phyloP scores from a whole-genome alignment of 176 grass and related monocot species.

The Eragrostis nindensis region DNA sequence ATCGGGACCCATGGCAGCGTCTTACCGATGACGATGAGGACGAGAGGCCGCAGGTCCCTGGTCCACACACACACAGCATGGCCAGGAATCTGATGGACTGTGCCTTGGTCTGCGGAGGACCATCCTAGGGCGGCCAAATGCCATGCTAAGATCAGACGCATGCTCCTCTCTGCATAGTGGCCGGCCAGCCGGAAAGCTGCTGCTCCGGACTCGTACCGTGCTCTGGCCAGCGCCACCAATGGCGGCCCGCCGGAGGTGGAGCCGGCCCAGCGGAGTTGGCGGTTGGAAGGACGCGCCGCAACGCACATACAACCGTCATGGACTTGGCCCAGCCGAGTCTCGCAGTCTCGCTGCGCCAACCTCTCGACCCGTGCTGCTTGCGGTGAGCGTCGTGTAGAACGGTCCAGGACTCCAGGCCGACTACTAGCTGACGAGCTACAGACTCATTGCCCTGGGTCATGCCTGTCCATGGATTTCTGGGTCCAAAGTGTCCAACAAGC shows the following conservation, averaged over 20 bases:
- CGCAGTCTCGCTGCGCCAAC: too few relatives aligned
- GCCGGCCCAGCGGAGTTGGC: neutral
- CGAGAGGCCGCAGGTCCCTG: neutral
- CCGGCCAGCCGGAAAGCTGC: neutral
- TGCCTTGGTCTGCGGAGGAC: neutral
- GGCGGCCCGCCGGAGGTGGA: slow-evolving; percentile 9
- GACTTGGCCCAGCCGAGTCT: neutral
- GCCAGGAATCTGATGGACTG: neutral
- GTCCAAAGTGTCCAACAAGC: neutral
- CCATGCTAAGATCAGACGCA: neutral
- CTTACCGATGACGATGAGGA: neutral
- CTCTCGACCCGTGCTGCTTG: neutral
- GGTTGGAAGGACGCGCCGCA: neutral
- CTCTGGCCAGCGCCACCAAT: neutral
- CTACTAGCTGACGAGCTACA: neutral
- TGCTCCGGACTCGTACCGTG: neutral
- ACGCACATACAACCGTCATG: neutral
- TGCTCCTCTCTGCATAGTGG: neutral
- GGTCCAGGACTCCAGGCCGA: too few relatives aligned
- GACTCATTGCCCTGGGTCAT: neutral
- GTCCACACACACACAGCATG: too few relatives aligned
- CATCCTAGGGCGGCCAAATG: neutral
- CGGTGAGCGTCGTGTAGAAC: neutral
- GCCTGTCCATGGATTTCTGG: neutral
- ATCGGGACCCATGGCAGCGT: neutral